Evolutionary conservation across 768 basidiomycete genomes (phyloP).

Genomic region (Agrocybe praecox): DNA sequence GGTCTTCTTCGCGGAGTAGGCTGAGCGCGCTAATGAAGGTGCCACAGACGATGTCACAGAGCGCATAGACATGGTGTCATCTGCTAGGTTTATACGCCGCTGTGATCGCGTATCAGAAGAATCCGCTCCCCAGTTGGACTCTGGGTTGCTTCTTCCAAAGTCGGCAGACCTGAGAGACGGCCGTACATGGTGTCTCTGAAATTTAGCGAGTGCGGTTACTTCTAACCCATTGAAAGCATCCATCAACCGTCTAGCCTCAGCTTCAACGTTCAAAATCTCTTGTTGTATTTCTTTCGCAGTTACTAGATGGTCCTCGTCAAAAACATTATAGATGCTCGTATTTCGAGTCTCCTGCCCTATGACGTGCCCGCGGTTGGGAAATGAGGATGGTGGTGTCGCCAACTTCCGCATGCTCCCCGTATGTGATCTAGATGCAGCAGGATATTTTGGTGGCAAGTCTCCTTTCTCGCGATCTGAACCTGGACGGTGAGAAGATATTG

Average conservation of each 20-base stretch:
- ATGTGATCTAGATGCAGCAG: conserved; percentile 40
- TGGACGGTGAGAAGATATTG: conserved; percentile 46
- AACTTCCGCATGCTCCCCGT: conserved; percentile 48
- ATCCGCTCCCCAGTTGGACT: conserved; percentile 36
- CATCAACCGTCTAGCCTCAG: conserved; percentile 68
- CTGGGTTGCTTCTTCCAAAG: conserved; percentile 18
- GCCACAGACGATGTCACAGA: conserved; percentile 56
- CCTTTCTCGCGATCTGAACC: conserved; percentile 28
- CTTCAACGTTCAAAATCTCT: conserved; percentile 70
- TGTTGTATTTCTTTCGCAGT: conserved; percentile 64
- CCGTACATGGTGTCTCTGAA: conserved; percentile 33
- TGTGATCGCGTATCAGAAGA: conserved; percentile 35
- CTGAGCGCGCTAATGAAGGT: conserved; percentile 47
- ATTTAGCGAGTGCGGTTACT: conserved; percentile 62
- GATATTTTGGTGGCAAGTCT: conserved; percentile 28
- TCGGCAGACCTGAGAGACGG: conserved; percentile 24
- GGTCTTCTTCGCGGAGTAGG: conserved; percentile 39
- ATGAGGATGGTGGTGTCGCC: conserved; percentile 63
- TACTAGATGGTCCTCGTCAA: conserved; percentile 59
- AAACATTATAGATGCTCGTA: conserved; percentile 40
- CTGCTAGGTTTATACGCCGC: conserved; percentile 37
- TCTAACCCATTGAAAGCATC: conserved; percentile 84
- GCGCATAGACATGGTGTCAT: conserved; percentile 55
- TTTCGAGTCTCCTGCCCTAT: conserved; percentile 40
- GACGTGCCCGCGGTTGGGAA: conserved; percentile 39